Evolutionary conservation across 345 rosid genomes (phyloP).

Genomic region (Garcia nutans): DNA sequence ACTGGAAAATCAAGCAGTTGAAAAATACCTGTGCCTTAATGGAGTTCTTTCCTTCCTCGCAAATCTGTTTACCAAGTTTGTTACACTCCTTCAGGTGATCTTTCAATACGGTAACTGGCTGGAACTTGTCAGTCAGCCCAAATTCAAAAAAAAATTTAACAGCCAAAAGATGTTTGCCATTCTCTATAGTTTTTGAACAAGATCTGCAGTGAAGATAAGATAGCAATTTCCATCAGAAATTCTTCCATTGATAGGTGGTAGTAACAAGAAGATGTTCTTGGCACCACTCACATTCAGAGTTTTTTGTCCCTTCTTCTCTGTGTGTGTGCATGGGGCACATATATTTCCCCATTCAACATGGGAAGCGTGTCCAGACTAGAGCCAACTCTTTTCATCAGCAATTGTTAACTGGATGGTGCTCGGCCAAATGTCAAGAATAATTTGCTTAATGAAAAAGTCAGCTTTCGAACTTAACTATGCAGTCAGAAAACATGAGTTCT

Average conservation of each 20-base stretch:
- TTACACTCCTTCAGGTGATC: conserved; percentile 41
- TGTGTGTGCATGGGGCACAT: background rate
- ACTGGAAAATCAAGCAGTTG: conserved; percentile 16
- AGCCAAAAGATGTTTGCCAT: conserved; percentile 49
- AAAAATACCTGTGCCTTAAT: conserved; percentile 44
- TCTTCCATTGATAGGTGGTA: background rate
- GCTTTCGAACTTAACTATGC: background rate
- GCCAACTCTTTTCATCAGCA: background rate
- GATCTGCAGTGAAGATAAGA: conserved; percentile 35
- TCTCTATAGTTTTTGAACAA: conserved; percentile 56
- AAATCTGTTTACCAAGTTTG: conserved; percentile 31
- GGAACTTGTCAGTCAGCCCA: conserved; percentile 50
- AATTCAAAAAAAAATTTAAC: conserved; percentile 62
- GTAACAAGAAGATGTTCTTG: background rate
- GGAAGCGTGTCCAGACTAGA: background rate
- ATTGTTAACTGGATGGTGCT: background rate
- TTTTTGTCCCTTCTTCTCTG: background rate
- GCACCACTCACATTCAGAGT: background rate
- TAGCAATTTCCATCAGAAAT: conserved; percentile 18
- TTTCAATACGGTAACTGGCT: conserved; percentile 54
- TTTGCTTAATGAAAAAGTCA: background rate
- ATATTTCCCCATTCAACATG: background rate
- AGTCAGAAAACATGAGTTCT: background rate
- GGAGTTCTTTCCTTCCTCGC: conserved; percentile 44
- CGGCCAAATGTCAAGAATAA: background rate